Evolutionary conservation across 2,329 filamentous ascomycete genomes (phyloP).

Genomic region (Trichoderma cornu-damae): DNA sequence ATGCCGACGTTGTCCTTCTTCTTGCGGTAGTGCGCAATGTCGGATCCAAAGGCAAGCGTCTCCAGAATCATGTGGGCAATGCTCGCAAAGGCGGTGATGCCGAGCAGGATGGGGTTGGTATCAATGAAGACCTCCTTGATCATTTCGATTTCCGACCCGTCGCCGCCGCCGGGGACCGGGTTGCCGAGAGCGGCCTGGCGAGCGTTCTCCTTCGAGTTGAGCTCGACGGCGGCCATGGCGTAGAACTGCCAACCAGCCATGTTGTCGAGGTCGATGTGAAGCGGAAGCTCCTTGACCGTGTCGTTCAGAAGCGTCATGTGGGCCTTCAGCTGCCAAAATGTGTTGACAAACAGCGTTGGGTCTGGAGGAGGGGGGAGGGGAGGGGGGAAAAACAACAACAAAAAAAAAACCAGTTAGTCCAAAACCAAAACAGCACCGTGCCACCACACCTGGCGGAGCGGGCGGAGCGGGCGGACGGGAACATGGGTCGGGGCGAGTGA

Average conservation of each 20-base stretch:
- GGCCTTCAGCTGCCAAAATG: constrained; percentile 89
- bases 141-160: constrained; percentile 93
- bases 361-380: constrained; percentile 36
- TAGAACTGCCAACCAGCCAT: constrained; percentile 86
- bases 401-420: no score
- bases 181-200: constrained; percentile 71
- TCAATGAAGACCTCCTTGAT: constrained; percentile 93
- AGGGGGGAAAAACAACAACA: no score
- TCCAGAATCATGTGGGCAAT: constrained; percentile 93
- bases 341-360: constrained; percentile 87
- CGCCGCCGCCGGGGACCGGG: constrained; percentile 68
- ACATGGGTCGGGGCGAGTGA: background rate
- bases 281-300: constrained; percentile 73
- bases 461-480: no score
- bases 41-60: constrained; percentile 92
- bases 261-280: constrained; percentile 80
- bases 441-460: no score
- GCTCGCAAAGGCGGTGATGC: constrained; percentile 76
- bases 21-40: constrained; percentile 97
- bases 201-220: constrained; percentile 78
- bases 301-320: constrained; percentile 92
- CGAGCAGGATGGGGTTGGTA: constrained; percentile 87
- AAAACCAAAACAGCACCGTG: background rate
- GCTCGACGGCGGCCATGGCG: constrained; percentile 76
- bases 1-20: constrained; percentile 99